Conservation (phyloP, 129 eudicot species). For the Pseudognaphalium luteoalbum region DNA sequence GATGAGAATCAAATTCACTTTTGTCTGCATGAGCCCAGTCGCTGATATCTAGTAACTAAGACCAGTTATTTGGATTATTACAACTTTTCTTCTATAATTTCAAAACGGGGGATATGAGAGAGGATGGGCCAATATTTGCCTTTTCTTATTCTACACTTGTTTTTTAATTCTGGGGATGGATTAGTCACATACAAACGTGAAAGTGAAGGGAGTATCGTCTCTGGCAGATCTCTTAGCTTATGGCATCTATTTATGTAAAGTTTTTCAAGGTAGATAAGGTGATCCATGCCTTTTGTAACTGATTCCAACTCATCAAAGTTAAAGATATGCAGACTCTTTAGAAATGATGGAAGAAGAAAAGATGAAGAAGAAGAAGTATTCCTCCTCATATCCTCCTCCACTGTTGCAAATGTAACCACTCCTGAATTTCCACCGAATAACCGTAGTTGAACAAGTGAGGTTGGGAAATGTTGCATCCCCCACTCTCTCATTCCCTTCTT, state of each 20-base stretch:
- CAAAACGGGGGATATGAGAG: too few relatives aligned
- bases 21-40: slow-evolving; percentile 19
- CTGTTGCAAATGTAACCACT: slow-evolving; percentile 6
- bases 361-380: background rate
- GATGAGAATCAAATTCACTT: slow-evolving; percentile 57
- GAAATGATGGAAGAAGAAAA: slow-evolving; percentile 22
- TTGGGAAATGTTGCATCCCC: slow-evolving; percentile 20
- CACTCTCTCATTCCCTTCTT: slow-evolving; percentile 20
- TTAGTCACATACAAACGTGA: background rate
- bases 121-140: slow-evolving; percentile 27
- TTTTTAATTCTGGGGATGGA: background rate
- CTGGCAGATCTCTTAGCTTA: slow-evolving; percentile 24
- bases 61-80: too few relatives aligned
- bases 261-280: slow-evolving; percentile 24
- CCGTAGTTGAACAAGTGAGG: background rate
- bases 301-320: slow-evolving; percentile 21
- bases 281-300: slow-evolving; percentile 10
- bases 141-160: slow-evolving; percentile 8
- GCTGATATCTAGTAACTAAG: too few relatives aligned
- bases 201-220: slow-evolving; percentile 23
- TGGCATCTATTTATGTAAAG: slow-evolving; percentile 10
- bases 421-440: slow-evolving; percentile 2
- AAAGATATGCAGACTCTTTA: background rate
- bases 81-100: too few relatives aligned
- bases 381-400: background rate